A percentile compares a stretch with the other conserved stretches of the same genome.
Evolutionary conservation across 768 basidiomycete genomes (phyloP).

Genomic region (Pleurotus salmoneostramineus): DNA sequence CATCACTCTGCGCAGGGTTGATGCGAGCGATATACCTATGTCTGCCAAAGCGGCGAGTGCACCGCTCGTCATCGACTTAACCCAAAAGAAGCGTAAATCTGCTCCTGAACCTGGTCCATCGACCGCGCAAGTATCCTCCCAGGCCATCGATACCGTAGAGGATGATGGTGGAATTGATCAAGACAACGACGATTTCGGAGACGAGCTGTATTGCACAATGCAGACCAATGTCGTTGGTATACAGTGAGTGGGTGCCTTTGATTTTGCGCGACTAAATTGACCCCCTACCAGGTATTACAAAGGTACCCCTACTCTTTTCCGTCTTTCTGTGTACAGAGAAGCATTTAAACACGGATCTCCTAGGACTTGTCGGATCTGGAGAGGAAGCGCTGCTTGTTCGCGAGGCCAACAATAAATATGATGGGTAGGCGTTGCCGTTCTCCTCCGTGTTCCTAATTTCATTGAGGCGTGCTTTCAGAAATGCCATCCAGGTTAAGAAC

Average conservation of each 20-base stretch:
- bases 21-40: slow-evolving; percentile 52
- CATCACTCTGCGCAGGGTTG: slow-evolving; percentile 47
- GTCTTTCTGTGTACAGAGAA: slow-evolving; percentile 3
- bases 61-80: slow-evolving; percentile 17
- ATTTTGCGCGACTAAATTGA: neutral
- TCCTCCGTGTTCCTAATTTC: neutral
- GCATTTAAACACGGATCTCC: neutral
- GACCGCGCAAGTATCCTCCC: neutral
- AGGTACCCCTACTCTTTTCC: neutral
- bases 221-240: slow-evolving; percentile 72
- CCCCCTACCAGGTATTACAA: slow-evolving; percentile 30
- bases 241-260: slow-evolving; percentile 43
- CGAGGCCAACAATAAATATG: slow-evolving; percentile 66
- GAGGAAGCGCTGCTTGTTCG: slow-evolving; percentile 71
- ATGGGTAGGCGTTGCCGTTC: slow-evolving; percentile 38
- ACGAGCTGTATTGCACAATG: slow-evolving; percentile 66
- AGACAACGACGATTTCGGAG: slow-evolving; percentile 43
- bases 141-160: slow-evolving; percentile 13
- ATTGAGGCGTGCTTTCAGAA: slow-evolving; percentile 31
- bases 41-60: slow-evolving; percentile 27
- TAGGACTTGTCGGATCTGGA: slow-evolving; percentile 74
- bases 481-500: slow-evolving; percentile 81
- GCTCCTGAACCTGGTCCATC: slow-evolving; percentile 15
- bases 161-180: slow-evolving; percentile 43
- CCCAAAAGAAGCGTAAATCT: slow-evolving; percentile 44